A percentile compares a stretch with the other conserved stretches of the same genome.
Conservation (phyloP, 495 filamentous ascomycete genomes). For the Penicillium daleae region DNA sequence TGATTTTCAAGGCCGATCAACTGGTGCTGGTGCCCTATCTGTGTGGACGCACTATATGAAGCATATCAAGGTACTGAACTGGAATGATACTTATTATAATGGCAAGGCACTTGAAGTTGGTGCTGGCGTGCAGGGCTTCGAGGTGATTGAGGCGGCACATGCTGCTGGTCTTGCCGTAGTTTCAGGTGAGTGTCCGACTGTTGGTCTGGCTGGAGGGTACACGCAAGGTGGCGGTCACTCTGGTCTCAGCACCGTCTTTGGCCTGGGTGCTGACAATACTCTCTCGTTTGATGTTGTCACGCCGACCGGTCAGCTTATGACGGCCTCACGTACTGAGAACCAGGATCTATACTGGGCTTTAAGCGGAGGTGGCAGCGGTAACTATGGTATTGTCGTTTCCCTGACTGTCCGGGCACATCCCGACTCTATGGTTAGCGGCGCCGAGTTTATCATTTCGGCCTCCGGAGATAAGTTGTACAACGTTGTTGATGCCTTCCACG, state of each 20-base stretch:
- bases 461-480: too few species aligned
- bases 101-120: conserved; percentile 20
- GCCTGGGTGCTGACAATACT: conserved; percentile 35
- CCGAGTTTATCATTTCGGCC: too few species aligned
- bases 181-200: too few species aligned
- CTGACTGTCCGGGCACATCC: conserved; percentile 3
- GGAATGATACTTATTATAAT: conserved; percentile 6
- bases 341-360: conserved; percentile 57
- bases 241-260: conserved; percentile 16
- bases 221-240: conserved; percentile 44
- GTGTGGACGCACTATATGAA: conserved; percentile 56
- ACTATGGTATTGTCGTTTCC: conserved; percentile 44
- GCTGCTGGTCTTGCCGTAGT: conserved; percentile 27
- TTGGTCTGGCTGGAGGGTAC: conserved; percentile 46
- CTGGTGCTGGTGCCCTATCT: conserved; percentile 50
- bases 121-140: conserved; percentile 13
- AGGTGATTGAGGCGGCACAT: conserved; percentile 15
- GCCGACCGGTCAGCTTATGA: too few species aligned
- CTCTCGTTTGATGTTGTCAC: too few species aligned
- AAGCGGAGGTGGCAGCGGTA: conserved; percentile 43
- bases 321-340: conserved; percentile 32
- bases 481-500: too few species aligned
- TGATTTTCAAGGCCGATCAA: conserved; percentile 53
- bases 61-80: conserved; percentile 1
- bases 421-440: too few species aligned